These are phyloP conservation scores for Aspergillus cavernicola DNA, from an alignment of 495 filamentous ascomycete genomes.

Conservation along the genomic window DNA sequence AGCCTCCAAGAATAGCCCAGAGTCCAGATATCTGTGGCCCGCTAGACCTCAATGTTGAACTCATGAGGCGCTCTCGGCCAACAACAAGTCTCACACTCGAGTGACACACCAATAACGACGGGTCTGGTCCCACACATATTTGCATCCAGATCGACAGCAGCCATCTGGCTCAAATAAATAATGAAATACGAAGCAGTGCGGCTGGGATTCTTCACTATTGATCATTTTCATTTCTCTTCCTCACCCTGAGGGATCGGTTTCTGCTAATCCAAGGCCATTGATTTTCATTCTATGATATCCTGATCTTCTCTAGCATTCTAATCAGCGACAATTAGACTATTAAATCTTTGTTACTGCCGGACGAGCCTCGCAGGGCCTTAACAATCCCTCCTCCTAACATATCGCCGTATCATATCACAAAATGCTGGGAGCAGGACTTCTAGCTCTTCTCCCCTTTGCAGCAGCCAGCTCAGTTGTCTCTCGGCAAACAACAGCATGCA, in stretches of 20 bases:
- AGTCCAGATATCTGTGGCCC: neutral
- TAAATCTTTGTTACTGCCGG: neutral
- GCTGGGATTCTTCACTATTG: neutral
- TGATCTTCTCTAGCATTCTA: neutral
- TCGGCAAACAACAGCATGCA: slow-evolving; percentile 49
- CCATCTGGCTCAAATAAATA: neutral
- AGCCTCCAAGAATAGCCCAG: slow-evolving; percentile 14
- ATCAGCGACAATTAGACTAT: neutral
- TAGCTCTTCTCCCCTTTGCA: slow-evolving; percentile 31
- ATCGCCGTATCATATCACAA: neutral
- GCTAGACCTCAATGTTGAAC: neutral
- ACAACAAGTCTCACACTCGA: neutral
- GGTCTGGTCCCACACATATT: slow-evolving; percentile 3
- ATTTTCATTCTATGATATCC: neutral
- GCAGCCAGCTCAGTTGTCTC: slow-evolving; percentile 28
- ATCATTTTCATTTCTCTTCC: neutral
- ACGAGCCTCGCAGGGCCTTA: neutral
- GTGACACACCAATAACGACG: slow-evolving; percentile 3
- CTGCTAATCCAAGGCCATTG: neutral
- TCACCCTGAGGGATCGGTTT: neutral
- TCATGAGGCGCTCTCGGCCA: neutral
- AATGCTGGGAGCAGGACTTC: slow-evolving; percentile 30
- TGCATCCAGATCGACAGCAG: slow-evolving; percentile 8
- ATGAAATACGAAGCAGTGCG: neutral
- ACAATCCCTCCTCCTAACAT: neutral